Evolutionary conservation across 2,329 filamentous ascomycete genomes (phyloP).

Genomic region (Graphilbum ipis-grandicollis): DNA sequence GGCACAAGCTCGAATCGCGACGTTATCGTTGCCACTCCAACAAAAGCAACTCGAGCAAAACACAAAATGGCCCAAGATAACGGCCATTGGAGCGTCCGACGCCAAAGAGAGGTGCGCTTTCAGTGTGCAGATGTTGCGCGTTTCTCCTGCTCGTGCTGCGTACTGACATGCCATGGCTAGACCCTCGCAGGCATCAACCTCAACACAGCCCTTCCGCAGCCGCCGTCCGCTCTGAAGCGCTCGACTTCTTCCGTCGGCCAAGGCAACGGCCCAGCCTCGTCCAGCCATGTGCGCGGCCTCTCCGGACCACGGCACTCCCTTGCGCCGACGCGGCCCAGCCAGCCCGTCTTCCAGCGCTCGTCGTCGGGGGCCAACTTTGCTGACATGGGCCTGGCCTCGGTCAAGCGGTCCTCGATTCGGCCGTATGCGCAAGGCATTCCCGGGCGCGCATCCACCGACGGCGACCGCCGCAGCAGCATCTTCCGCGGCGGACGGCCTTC

Average conservation of each 20-base stretch:
- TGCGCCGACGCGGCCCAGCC: conserved; percentile 64
- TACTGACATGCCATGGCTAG: conserved; percentile 24
- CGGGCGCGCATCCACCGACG: conserved; percentile 29
- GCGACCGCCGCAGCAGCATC: conserved; percentile 66
- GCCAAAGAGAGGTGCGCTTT: conserved; percentile 63
- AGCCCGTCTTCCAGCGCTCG: conserved; percentile 72
- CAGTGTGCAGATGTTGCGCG: conserved; percentile 1
- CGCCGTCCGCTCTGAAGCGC: conserved; percentile 85
- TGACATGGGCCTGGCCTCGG: conserved; percentile 62
- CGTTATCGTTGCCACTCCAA: too few species aligned
- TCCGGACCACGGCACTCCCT: conserved; percentile 77
- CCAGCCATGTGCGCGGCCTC: conserved; percentile 60
- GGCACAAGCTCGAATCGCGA: too few species aligned
- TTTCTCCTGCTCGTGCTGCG: background rate
- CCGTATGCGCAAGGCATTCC: conserved; percentile 44
- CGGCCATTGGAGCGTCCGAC: conserved; percentile 79
- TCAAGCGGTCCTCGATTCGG: conserved; percentile 67
- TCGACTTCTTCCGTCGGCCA: conserved; percentile 58
- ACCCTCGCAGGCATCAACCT: conserved; percentile 73
- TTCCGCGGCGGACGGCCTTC: conserved; percentile 50
- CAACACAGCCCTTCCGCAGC: conserved; percentile 76
- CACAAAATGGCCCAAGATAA: conserved; percentile 67
- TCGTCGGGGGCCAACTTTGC: conserved; percentile 64
- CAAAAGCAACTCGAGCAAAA: background rate
- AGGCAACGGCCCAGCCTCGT: conserved; percentile 43